These are phyloP conservation scores for Collybia sp. DNA, from an alignment of 768 basidiomycete genomes.

Conservation along the genomic window DNA sequence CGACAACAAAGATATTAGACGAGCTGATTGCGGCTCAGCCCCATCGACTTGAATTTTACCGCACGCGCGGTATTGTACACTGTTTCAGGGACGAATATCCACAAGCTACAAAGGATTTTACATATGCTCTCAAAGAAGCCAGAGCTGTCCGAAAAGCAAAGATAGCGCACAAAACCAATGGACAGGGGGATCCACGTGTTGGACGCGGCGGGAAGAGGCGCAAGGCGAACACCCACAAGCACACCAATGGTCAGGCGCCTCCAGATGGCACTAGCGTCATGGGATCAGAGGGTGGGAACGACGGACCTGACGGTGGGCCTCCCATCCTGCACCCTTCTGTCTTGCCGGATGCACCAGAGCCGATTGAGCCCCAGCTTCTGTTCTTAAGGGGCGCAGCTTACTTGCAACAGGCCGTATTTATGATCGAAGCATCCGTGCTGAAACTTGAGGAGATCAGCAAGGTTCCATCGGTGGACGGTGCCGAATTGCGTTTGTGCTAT, in stretches of 20 bases:
- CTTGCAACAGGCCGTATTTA: slow-evolving; percentile 70
- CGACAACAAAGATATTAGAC: slow-evolving; percentile 73
- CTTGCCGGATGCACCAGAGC: slow-evolving; percentile 76
- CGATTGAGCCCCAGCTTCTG: slow-evolving; percentile 79
- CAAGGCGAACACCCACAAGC: slow-evolving; percentile 39
- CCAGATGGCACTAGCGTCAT: slow-evolving; percentile 58
- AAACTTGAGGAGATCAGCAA: slow-evolving; percentile 67
- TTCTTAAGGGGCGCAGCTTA: slow-evolving; percentile 84
- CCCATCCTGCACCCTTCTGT: slow-evolving; percentile 66
- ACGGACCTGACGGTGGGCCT: slow-evolving; percentile 49
- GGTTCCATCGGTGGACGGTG: slow-evolving; percentile 54
- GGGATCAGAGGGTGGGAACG: slow-evolving; percentile 32
- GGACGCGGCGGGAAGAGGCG: slow-evolving; percentile 46
- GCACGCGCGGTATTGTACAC: slow-evolving; percentile 88
- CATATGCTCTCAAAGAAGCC: slow-evolving; percentile 74
- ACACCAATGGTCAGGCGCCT: slow-evolving; percentile 61
- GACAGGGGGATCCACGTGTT: slow-evolving; percentile 25
- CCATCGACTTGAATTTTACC: slow-evolving; percentile 77
- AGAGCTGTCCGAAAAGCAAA: slow-evolving; percentile 66
- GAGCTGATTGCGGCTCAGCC: slow-evolving; percentile 72
- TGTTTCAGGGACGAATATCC: slow-evolving; percentile 83
- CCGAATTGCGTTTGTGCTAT: slow-evolving; percentile 74
- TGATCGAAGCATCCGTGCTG: slow-evolving; percentile 72
- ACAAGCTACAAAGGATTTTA: slow-evolving; percentile 76
- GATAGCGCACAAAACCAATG: slow-evolving; percentile 44